Base-by-base conservation (phyloP, 2,329 filamentous ascomycete genomes). In the Sphaerulina musiva region DNA sequence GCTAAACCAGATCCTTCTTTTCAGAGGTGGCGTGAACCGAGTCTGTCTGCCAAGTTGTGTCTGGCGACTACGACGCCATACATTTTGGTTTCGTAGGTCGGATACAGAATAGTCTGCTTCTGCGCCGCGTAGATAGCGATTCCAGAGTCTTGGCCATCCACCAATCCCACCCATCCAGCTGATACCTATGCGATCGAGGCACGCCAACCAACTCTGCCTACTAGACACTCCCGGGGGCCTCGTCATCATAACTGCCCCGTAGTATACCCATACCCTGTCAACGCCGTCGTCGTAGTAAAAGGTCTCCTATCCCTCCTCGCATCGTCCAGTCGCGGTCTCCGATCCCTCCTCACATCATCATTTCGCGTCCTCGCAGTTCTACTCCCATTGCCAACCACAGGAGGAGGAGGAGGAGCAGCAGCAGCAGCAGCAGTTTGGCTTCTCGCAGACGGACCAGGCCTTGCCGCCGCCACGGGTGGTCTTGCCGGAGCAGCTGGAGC, bases 231-330 rank as follows among this genome's bases (percentile, higher is more conserved):
- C 26, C 26, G 6, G 20, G 20, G 20, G 20, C 20, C 20, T 29
- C 4, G 26, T 29, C 26, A 29, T 38, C 34, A 38, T 12, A 38
- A 38, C 34, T 38, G 10, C 34, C 34, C 34, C 12, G 10, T 38
- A 11, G 4, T n/a, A 38, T 38, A 38, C 6, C 10, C 34, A 40
- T 46, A 46, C n/a, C 48, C 42, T 20, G 48, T 51, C 41, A 51
- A 46, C 10, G 48, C 48, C 48, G 41, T 51, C 20, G 48, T 51
- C 10, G 42, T 51, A 14, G 48, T 51, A 29, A 45, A 51, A n/a
- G 48, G 48, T 26, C 34, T 51, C 14, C 48, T 36, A 17, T 42
- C 17, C n/a, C 48, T 44, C 32, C 48, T 51, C 34, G 48, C 48
- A 32, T 51, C 48, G 14, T 45, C 48, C n/a, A 44, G 3, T 20